phyloP scores from a whole-genome alignment of 2,329 filamentous ascomycete genomes.

The Hypoxylon rubiginosum region DNA sequence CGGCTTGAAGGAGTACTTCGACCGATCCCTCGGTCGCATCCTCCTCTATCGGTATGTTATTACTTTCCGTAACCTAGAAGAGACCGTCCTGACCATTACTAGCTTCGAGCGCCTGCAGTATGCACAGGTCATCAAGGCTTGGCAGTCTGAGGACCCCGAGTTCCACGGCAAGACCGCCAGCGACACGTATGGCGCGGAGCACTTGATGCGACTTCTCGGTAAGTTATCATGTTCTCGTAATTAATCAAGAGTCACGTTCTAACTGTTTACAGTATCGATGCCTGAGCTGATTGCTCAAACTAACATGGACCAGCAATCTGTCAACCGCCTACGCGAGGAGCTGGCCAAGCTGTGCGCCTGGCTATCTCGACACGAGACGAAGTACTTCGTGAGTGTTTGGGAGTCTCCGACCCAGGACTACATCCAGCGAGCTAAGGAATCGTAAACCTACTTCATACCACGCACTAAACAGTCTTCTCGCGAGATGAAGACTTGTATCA shows the following conservation, averaged over 20 bases:
- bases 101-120: conserved; percentile 94
- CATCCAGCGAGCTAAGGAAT: conserved; percentile 71
- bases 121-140: conserved; percentile 79
- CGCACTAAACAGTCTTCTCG: neutral
- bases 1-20: conserved; percentile 93
- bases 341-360: conserved; percentile 87
- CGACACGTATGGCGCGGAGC: conserved; percentile 93
- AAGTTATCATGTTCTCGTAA: conserved; percentile 52
- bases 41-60: conserved; percentile 79
- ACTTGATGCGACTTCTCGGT: conserved; percentile 91
- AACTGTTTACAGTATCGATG: conserved; percentile 75
- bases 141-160: conserved; percentile 72
- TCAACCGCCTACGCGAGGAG: conserved; percentile 89
- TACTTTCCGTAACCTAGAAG: too few species aligned
- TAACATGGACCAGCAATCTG: conserved; percentile 95
- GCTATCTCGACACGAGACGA: conserved; percentile 81
- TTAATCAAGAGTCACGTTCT: conserved; percentile 16
- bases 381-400: conserved; percentile 84
- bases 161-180: conserved; percentile 78
- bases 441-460: neutral
- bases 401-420: conserved; percentile 80
- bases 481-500: neutral
- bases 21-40: conserved; percentile 88
- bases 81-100: conserved; percentile 44
- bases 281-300: conserved; percentile 96